Evolutionary conservation across 1,139 yeast genomes (phyloP).

Genomic region (Wickerhamiella infanticola): DNA sequence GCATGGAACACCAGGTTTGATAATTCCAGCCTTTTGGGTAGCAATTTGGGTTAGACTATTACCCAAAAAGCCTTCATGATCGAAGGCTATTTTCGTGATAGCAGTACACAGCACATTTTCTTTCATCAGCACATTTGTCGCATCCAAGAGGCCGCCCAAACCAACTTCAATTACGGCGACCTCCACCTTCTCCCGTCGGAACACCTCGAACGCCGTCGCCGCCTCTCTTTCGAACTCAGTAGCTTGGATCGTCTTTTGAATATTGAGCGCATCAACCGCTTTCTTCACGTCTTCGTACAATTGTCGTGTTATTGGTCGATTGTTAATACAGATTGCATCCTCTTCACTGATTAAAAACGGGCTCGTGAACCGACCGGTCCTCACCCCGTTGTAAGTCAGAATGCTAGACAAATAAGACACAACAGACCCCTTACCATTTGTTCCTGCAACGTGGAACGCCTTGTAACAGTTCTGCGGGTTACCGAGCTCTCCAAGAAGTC

Average conservation of each 20-base stretch:
- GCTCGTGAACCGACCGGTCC: conserved; percentile 69
- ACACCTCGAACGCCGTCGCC: conserved; percentile 67
- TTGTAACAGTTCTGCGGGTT: conserved; percentile 49
- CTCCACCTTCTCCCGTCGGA: conserved; percentile 41
- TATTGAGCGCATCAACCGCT: conserved; percentile 27
- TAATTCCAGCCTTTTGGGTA: conserved; percentile 67
- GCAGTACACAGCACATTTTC: background rate
- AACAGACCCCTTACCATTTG: conserved; percentile 90
- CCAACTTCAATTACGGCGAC: conserved; percentile 83
- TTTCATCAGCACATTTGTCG: conserved; percentile 39
- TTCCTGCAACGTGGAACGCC: conserved; percentile 78
- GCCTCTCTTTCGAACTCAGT: conserved; percentile 81
- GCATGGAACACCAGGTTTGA: conserved; percentile 44
- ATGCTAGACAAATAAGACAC: conserved; percentile 62
- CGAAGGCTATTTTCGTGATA: conserved; percentile 20
- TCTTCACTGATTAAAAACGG: conserved; percentile 64
- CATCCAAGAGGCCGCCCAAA: conserved; percentile 74
- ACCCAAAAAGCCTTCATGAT: conserved; percentile 69
- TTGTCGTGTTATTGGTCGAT: conserved; percentile 34
- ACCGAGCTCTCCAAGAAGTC: conserved; percentile 44
- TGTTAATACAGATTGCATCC: conserved; percentile 60
- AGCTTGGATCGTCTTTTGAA: conserved; percentile 36
- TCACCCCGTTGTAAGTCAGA: conserved; percentile 33
- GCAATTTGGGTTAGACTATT: conserved; percentile 49
- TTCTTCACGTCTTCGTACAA: conserved; percentile 34